Conservation (phyloP, 1,284 basidiomycete genomes). For the Sanghuangporus baumii region DNA sequence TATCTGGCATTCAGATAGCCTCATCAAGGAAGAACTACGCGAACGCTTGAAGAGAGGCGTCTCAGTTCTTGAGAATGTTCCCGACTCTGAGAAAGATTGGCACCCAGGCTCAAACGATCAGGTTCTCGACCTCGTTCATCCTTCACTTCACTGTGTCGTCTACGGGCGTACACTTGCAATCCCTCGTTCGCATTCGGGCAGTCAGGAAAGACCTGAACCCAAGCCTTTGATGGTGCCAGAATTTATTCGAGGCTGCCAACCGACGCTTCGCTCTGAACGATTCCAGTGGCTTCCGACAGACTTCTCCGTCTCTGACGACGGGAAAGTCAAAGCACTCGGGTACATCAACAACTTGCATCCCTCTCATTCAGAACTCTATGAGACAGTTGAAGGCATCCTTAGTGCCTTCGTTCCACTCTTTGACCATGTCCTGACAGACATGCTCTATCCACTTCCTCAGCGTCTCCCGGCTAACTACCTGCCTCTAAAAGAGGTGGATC, state of each 20-base stretch:
- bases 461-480: slow-evolving; percentile 36
- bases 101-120: slow-evolving; percentile 38
- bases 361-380: slow-evolving; percentile 18
- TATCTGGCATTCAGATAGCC: slow-evolving; percentile 42
- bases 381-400: slow-evolving; percentile 27
- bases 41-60: not conserved
- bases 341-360: slow-evolving; percentile 55
- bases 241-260: not conserved
- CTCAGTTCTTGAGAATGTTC: slow-evolving; percentile 32
- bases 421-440: slow-evolving; percentile 46
- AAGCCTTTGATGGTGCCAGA: not conserved
- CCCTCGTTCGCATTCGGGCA: not conserved
- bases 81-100: slow-evolving; percentile 38
- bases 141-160: slow-evolving; percentile 36
- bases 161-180: slow-evolving; percentile 26
- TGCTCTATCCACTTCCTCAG: slow-evolving; percentile 40
- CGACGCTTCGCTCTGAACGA: slow-evolving; percentile 12
- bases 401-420: slow-evolving; percentile 41
- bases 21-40: slow-evolving; percentile 19
- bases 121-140: slow-evolving; percentile 41
- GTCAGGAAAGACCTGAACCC: not conserved
- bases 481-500: slow-evolving; percentile 44
- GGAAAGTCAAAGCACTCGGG: slow-evolving; percentile 18
- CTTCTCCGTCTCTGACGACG: slow-evolving; percentile 24
- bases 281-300: slow-evolving; percentile 37